Conservation (phyloP, 441 rosid genomes). For the Euphorbia schlechtendalii region DNA sequence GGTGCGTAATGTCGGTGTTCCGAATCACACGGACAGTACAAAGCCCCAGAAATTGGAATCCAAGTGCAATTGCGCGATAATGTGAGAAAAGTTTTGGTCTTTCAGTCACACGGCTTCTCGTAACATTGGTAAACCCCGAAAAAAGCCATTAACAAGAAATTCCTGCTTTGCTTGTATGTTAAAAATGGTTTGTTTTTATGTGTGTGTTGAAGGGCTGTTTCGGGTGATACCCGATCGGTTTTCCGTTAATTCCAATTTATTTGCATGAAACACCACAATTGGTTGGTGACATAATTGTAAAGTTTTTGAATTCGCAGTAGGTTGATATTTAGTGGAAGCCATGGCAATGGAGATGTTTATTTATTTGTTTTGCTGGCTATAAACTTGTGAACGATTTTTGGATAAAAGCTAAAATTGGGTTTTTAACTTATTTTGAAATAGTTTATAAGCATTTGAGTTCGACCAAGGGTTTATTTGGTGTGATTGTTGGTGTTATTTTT, state of each 20-base stretch:
- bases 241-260: constrained; percentile 33
- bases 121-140: constrained; percentile 11
- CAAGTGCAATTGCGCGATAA: constrained; percentile 97
- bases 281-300: constrained; percentile 55
- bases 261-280: constrained; percentile 34
- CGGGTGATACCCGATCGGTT: constrained; percentile 25
- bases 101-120: constrained; percentile 16
- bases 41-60: constrained; percentile 89
- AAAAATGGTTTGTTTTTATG: constrained; percentile 5
- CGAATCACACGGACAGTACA: constrained; percentile 47
- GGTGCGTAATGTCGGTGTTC: constrained; percentile 55
- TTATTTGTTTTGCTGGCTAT: too few species aligned
- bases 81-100: constrained; percentile 44
- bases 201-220: constrained; percentile 36
- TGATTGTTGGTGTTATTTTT: too few species aligned
- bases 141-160: constrained; percentile 3
- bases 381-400: too few species aligned
- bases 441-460: too few species aligned
- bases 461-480: too few species aligned
- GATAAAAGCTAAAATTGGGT: too few species aligned
- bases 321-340: constrained; percentile 28
- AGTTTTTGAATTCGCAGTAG: constrained; percentile 30
- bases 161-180: constrained; percentile 29
- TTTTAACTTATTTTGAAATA: too few species aligned
- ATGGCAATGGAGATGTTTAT: constrained; percentile 35